These are phyloP conservation scores for Tolypocladium tundrense DNA, from an alignment of 2,329 filamentous ascomycete species.

Conservation along the genomic window DNA sequence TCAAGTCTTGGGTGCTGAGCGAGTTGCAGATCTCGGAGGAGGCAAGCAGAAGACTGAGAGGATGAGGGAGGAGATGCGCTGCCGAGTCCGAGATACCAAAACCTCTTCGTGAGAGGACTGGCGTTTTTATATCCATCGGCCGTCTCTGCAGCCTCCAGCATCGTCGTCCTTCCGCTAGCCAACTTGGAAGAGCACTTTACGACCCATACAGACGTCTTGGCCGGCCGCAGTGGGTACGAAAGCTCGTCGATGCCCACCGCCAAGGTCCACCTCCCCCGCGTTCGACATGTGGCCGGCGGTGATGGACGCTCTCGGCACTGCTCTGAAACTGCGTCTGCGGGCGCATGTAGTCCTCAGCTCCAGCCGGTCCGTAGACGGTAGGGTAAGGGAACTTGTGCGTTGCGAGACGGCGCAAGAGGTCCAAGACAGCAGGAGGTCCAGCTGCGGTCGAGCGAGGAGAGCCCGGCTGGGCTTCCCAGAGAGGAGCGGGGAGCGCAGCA, in stretches of 20 bases:
- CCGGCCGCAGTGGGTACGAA: neutral
- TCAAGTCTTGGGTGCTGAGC: neutral
- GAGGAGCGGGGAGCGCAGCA: neutral
- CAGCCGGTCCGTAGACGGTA: neutral
- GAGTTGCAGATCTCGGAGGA: neutral
- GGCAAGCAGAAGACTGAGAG: neutral
- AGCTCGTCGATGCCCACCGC: neutral
- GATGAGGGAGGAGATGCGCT: neutral
- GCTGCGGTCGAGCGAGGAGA: no score
- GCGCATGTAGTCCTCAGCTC: neutral
- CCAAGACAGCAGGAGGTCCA: neutral
- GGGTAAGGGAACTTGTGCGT: neutral
- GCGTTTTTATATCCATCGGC: neutral
- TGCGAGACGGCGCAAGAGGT: neutral
- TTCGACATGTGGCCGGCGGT: neutral
- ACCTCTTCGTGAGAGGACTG: neutral
- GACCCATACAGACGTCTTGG: neutral
- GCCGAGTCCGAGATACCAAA: neutral
- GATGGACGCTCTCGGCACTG: neutral
- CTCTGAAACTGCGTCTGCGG: neutral
- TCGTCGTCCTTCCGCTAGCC: neutral
- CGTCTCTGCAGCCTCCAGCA: no score
- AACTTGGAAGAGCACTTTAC: neutral
- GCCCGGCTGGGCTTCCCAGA: neutral
- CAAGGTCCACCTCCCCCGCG: neutral